Evolutionary conservation across 148 eudicot species (phyloP), one percentile per base, ranked within the genome.

Genomic region (Arctostaphylos glauca): DNA sequence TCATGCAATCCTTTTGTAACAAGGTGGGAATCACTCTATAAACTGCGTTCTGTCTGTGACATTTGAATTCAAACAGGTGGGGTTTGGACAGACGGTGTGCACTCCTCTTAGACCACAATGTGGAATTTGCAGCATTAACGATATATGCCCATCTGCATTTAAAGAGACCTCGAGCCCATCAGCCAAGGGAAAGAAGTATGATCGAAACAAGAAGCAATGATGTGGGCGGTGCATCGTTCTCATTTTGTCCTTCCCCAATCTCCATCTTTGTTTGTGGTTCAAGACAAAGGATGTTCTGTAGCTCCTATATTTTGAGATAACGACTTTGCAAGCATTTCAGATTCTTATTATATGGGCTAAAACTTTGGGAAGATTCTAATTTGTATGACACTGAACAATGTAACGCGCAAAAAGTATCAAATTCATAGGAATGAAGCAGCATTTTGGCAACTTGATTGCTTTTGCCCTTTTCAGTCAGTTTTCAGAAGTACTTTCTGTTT

Each of bases 51-150:
- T 62, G 7, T 23, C 19, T 6, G 0, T 9, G 49, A n/a, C 5
- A 18, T 6, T 21, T 23, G 71, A 1, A 54, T 64, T 78, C 58
- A 7, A 64, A 86, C 90, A 95, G 98, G 98, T 96, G 31, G 98
- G 98, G 12, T 96, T 96, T 83, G 99, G 99, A 83, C 99, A 96
- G 90, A 96, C 95, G 0, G 82, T 96, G 49, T 96, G 99, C 75
- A 93, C 93, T 48, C 99, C 99, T 44, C 82, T 96, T 48, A 84
- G 99, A 82, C 99, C 98, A 21, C 88, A 50, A 14, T 96, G 99
- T 86, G 90, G 81, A 52, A 79, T 83, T 62, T 96, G 99, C 86
- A 85, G 85, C 68, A 74, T 96, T 7, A 91, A 88, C 74, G 83
- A 54, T 56, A 74, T 94, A 77, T 96, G 99, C 80, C 98, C 98